Percentiles rank a stretch among this genome's conserved stretches.
phyloP scores from a whole-genome alignment of 2,329 filamentous ascomycete species.

The Fusarium proliferatum region DNA sequence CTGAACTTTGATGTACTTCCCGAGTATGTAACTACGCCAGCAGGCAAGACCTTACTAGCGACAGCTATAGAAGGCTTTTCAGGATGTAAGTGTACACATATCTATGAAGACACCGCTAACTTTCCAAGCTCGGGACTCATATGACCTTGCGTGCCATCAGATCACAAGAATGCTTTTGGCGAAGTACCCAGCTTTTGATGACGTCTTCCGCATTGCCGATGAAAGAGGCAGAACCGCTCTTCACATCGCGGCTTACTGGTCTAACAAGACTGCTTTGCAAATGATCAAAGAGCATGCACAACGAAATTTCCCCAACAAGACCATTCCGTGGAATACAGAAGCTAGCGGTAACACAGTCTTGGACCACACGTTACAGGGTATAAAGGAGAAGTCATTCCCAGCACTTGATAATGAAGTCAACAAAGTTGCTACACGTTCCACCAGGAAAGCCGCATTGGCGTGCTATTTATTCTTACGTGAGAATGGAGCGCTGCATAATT shows the following conservation, averaged over 20 bases:
- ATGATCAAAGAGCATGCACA: background rate
- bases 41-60: background rate
- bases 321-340: background rate
- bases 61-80: background rate
- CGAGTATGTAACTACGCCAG: fast-evolving
- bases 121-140: background rate
- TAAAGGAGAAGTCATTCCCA: background rate
- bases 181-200: background rate
- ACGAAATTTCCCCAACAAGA: fast-evolving
- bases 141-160: background rate
- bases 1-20: background rate
- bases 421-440: background rate
- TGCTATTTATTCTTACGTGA: background rate
- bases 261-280: background rate
- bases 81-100: background rate
- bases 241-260: background rate
- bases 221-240: background rate
- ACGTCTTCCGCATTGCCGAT: fast-evolving
- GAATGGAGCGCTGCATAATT: background rate
- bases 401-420: background rate
- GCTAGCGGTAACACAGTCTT: background rate
- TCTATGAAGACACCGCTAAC: fast-evolving
- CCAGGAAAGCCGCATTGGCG: background rate
- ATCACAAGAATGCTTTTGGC: background rate
- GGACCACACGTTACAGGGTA: background rate